Evolutionary conservation across 176 grass and related monocot species (phyloP).

Genomic region (Phyllostachys edulis): DNA sequence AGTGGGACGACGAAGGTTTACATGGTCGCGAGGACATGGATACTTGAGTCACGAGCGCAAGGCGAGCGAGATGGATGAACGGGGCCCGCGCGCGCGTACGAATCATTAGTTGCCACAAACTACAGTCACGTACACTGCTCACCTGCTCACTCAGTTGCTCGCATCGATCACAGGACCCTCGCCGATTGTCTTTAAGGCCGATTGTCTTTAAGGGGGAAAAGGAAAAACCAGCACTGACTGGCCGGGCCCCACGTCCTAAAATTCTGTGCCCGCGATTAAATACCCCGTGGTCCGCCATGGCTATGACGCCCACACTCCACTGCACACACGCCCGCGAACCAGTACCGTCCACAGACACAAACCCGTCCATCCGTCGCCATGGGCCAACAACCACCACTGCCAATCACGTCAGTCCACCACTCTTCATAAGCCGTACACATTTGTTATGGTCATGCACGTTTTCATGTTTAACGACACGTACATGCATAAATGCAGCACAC

Average conservation of each 20-base stretch:
- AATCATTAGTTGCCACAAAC: conserved; percentile 17
- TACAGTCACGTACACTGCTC: conserved; percentile 36
- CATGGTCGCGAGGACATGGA: too few species aligned
- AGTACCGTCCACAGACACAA: conserved; percentile 1
- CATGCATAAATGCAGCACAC: background rate
- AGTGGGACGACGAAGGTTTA: too few species aligned
- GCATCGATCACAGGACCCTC: background rate
- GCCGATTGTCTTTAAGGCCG: background rate
- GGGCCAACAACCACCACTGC: conserved; percentile 22
- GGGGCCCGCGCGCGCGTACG: background rate
- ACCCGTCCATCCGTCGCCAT: background rate
- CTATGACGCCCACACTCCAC: background rate
- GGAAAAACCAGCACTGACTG: background rate
- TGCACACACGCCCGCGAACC: conserved; percentile 44
- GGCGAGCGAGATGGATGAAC: too few species aligned
- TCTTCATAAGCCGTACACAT: background rate
- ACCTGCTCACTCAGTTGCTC: background rate
- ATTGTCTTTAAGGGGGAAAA: background rate
- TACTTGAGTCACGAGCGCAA: too few species aligned
- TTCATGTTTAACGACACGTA: background rate
- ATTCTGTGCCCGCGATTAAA: conserved; percentile 45
- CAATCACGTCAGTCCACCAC: background rate
- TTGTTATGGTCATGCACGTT: background rate
- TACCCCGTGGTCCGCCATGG: background rate
- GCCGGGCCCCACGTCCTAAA: conserved; percentile 32